Percentiles rank a stretch among this genome's conserved stretches.
Conservation (phyloP, 2,329 filamentous ascomycete species). For the Fusarium sp. region DNA sequence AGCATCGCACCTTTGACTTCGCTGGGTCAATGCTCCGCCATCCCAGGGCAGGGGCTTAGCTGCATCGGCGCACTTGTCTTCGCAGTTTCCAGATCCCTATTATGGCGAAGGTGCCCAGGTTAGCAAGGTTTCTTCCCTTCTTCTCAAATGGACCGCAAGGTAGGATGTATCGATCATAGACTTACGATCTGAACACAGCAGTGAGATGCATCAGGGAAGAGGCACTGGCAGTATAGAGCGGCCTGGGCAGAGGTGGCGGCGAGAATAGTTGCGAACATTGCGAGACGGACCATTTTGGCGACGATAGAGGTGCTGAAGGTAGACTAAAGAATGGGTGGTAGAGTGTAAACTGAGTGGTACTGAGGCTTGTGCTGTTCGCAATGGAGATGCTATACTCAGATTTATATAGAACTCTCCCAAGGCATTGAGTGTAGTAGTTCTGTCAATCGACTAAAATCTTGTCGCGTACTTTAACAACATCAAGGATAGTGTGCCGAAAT, state of each 20-base stretch:
- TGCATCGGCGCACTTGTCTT: not conserved
- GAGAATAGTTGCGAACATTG: not conserved
- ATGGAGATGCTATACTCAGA: not conserved
- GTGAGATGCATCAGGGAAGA: not conserved
- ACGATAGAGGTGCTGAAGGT: not conserved
- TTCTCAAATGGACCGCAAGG: too few species aligned
- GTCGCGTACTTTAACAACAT: not conserved
- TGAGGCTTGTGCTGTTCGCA: not conserved
- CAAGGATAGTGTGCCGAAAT: not conserved
- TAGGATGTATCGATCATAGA: too few species aligned
- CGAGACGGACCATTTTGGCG: not conserved
- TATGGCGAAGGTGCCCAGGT: not conserved
- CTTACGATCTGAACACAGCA: not conserved
- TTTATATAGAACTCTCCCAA: not conserved
- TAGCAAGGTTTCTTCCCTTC: not conserved
- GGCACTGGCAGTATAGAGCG: not conserved
- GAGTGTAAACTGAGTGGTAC: not conserved
- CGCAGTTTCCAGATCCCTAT: not conserved
- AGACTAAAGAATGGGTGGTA: not conserved
- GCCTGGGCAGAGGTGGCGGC: not conserved
- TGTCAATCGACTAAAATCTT: too few species aligned
- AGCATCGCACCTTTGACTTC: not conserved
- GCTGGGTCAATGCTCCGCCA: not conserved
- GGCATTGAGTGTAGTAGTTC: not conserved
- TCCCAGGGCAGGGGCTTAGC: not conserved